Evolutionary conservation across 163 green algal species (phyloP), one percentile per base, ranked within the genome.

Genomic region (Chlamydomonas reinhardtii): DNA sequence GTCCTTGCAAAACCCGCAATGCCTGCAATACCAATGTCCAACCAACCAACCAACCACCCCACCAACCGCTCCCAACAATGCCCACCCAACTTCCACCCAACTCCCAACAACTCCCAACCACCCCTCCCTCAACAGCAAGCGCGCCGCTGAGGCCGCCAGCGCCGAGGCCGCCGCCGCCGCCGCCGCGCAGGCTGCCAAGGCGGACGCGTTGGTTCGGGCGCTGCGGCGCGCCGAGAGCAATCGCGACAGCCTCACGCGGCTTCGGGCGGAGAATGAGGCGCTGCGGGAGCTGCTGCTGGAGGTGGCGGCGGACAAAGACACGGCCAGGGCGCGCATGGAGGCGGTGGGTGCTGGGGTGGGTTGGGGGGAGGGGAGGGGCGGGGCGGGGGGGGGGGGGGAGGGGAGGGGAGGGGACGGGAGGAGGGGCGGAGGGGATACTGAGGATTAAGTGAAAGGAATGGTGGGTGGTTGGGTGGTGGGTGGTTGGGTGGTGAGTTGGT

Each of bases 151-250:
- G 59, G 2, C 24, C 22, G 59, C 59, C 59, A n/a, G 14, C 20
- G 59, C 59, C 59, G 59, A 65, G 59, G 59, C 92, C 59, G 88
- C 87, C 17, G 90, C 88, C 16, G 85, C 83, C 32, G 92, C 93
- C 52, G 93, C 93, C 37, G 90, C 92, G 22, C 84, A 93, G 74
- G 92, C 93, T 12, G 92, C 93, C 5, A 82, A 91, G 37, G 91
- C 92, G 20, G 93, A 96, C 73, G 82, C 92, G 4, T 72, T 94
- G 54, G 89, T 91, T 12, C 88, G 93, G 24, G 91, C 91, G 64
- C 70, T 92, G 76, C 71, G 76, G 25, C 85, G 74, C 19, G 83
- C 88, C 2, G 88, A 92, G 37, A 54, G 56, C 48, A 86, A 72
- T 62, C 66, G 74, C 15, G 88, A 89, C 65, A 74, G 82, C 1